These are phyloP conservation scores for Orbilia javanica DNA, from an alignment of 2,329 filamentous ascomycete genomes.

Conservation along the genomic window DNA sequence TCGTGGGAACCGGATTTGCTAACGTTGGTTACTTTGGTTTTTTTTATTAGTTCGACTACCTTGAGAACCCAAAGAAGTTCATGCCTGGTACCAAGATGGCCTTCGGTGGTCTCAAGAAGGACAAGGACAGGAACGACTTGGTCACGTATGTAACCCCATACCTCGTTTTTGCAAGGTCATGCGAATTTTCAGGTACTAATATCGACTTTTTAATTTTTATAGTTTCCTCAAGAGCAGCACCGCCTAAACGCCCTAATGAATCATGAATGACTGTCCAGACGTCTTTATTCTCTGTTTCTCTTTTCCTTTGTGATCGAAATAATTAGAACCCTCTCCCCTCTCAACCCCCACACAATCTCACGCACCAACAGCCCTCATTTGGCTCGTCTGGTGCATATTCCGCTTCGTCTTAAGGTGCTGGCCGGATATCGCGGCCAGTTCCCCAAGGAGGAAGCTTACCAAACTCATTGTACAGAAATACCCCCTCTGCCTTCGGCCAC, in stretches of 20 bases:
- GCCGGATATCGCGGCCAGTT: not conserved
- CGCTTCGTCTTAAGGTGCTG: not conserved
- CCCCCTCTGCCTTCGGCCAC: constrained; percentile 12
- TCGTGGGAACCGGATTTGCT: constrained; percentile 39
- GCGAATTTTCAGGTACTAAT: not conserved
- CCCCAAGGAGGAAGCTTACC: not conserved
- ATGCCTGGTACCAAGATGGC: constrained; percentile 99
- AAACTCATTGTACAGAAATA: constrained; percentile 4
- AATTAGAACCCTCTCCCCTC: constrained; percentile 47
- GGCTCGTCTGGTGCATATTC: not conserved
- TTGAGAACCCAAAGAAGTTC: constrained; percentile 99
- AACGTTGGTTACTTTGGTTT: not conserved
- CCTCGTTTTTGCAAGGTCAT: not conserved
- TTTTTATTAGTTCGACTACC: constrained; percentile 83
- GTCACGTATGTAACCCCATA: constrained; percentile 79
- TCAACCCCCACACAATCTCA: constrained; percentile 6
- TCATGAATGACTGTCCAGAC: constrained; percentile 24
- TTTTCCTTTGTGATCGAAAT: constrained; percentile 30
- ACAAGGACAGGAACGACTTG: constrained; percentile 98
- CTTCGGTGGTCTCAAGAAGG: constrained; percentile 99
- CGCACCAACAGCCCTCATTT: not conserved
- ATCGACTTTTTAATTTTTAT: not conserved
- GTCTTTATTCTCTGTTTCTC: constrained; percentile 6
- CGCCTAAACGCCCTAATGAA: constrained; percentile 35
- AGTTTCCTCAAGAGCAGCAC: constrained; percentile 46